Evolutionary conservation across 2,329 filamentous ascomycete species (phyloP), one percentile per base, ranked within the genome.

Genomic region (Apiospora koreana): DNA sequence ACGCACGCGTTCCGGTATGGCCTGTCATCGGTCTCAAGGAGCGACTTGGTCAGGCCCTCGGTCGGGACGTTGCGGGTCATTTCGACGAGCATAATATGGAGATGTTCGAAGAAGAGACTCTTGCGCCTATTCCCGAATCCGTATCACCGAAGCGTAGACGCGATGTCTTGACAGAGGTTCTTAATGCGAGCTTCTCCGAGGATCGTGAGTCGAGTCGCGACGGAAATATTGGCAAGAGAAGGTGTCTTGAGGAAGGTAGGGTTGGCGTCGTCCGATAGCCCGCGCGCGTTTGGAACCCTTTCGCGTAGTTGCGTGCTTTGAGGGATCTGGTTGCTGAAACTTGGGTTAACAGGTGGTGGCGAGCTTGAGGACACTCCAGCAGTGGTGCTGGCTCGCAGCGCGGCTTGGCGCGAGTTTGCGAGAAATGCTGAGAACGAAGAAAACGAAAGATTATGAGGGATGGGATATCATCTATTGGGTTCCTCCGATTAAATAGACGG

Each of bases 21-120:
- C 88, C 88, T 0, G 81, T 88, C 7, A 75, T 87, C 0, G 87
- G 87, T 4, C 81, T 90, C 8, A 84, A 85, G 71, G 87, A 89
- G 76, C 83, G 88, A 7, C 80, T 90, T 0, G 86, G 86, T 48
- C 83, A 83, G 72, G 87, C 86, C 3, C 78, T 90, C 0, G 87
- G 87, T 9, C 77, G 79, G 23, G 86, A 88, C 3, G 73, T 88
- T 16, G 84, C 87, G 4, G 86, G 86, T 28, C 76, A 81, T 25
- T 80, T 83, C 66, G 79, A 84, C 67, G 70, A 75, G 0, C 76
- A 80, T 8, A 76, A 79, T 21, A 84, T 88, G 67, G 83, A 86
- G 69, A 85, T 83, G 1, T 87, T 83, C 80, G 81, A 84, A 68
- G 75, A 71, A 16, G 70, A 71, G 41, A 31, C 54, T 35, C 69